Base-by-base conservation (phyloP, 768 basidiomycete species). In the Butyriboletus loyo region DNA sequence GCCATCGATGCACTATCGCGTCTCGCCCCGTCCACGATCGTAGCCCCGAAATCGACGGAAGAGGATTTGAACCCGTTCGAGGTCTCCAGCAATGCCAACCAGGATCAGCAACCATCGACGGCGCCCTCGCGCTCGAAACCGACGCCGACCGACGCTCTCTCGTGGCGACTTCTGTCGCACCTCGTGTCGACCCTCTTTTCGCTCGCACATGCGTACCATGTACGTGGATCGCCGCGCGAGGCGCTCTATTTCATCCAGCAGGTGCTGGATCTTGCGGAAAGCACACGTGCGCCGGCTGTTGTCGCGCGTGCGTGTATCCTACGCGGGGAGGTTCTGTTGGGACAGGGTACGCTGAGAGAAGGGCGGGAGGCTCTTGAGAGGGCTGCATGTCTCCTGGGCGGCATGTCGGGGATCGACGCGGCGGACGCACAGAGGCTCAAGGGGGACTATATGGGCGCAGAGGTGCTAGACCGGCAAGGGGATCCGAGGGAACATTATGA, bases 171-270 rank as follows among this genome's bases (percentile, higher is more conserved):
- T 11, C 81, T 86, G 4, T 83, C 89, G 60, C 85, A 83, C 11
- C 76, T 96, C 5, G 70, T 93, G 5, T 71, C 74, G 1, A 83
- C 85, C 0, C 71, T 89, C 3, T 80, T 95, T 52, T 74, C 82
- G 3, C 73, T 96, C 7, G 74, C 81, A 0, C 77, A 82, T 8
- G 75, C 80, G 1, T 91, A 93, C 59, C 75, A 84, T 19, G 66
- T 72, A 0, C 82, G 92, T 17, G 96, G 96, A 1, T 92, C 93
- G 6, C 81, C 85, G 4, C 81, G 87, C 21, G 92, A 95, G 61
- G 85, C 91, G 2, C 85, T 91, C 54, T 94, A 88, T 60, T 96
- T 93, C 64, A 77, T 86, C 0, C 76, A 86, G 36, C 87, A 92
- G 63, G 89, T 88, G 1, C 73, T 78, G n/a, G 82, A 85, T 19